A percentile compares a stretch with the other conserved stretches of the same genome.
Evolutionary conservation across 331 rosid genomes (phyloP).

Genomic region (Rhamnella rubrinervis): DNA sequence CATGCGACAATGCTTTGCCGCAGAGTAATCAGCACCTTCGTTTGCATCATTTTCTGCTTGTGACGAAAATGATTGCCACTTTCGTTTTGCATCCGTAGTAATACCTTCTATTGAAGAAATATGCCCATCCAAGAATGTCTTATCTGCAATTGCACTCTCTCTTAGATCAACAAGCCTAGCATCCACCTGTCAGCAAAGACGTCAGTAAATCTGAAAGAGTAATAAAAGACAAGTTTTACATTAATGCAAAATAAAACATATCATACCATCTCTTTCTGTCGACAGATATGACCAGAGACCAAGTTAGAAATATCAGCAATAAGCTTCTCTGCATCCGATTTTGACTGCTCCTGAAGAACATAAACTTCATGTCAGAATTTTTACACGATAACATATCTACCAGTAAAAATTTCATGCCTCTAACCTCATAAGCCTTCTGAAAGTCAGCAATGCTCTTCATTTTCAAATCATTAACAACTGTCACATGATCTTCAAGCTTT

Average conservation of each 20-base stretch:
- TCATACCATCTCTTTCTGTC: slow-evolving; percentile 77
- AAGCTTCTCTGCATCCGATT: slow-evolving; percentile 78
- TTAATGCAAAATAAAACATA: background rate
- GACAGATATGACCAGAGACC: slow-evolving; percentile 62
- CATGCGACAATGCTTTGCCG: slow-evolving; percentile 81
- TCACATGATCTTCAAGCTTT: slow-evolving; percentile 54
- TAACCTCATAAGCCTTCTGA: slow-evolving; percentile 78
- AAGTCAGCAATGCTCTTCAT: slow-evolving; percentile 66
- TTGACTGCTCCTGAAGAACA: slow-evolving; percentile 72
- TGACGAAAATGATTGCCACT: slow-evolving; percentile 71
- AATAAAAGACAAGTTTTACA: background rate
- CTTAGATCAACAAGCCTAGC: slow-evolving; percentile 63
- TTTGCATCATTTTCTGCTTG: slow-evolving; percentile 69
- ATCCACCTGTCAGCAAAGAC: slow-evolving; percentile 58
- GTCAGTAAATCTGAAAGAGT: slow-evolving; percentile 5
- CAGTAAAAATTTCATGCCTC: background rate
- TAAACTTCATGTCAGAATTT: slow-evolving; percentile 29
- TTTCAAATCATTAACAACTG: slow-evolving; percentile 49
- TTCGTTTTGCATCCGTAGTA: slow-evolving; percentile 65
- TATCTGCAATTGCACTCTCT: slow-evolving; percentile 56
- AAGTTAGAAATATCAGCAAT: slow-evolving; percentile 74
- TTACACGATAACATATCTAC: background rate
- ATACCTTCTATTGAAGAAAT: slow-evolving; percentile 74
- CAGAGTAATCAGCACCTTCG: slow-evolving; percentile 70
- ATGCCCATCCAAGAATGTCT: slow-evolving; percentile 77